These are phyloP conservation scores for Saraca asoca DNA, from an alignment of 331 rosid genomes.

Conservation along the genomic window DNA sequence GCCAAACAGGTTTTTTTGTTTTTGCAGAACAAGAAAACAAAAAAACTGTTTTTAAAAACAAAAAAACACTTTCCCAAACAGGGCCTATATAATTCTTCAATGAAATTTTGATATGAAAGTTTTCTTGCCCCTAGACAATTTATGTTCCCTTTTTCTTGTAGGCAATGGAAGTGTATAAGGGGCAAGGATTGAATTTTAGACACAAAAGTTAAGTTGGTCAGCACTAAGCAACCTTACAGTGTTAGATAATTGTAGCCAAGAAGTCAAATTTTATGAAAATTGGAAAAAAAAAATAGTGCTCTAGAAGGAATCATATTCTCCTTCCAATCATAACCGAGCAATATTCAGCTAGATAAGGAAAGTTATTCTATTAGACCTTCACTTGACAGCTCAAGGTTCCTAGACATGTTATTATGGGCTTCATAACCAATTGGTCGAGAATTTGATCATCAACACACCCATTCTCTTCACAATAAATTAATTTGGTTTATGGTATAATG, in stretches of 20 bases:
- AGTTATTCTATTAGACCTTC: conserved; percentile 4
- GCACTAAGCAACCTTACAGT: conserved; percentile 12
- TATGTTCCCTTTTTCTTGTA: not conserved
- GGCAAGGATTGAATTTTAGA: conserved; percentile 12
- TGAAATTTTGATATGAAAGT: not conserved
- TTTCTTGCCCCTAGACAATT: conserved; percentile 17
- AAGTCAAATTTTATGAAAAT: not conserved
- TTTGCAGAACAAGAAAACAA: no score
- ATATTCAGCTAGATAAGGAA: conserved; percentile 15
- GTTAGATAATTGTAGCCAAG: not conserved
- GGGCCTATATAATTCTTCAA: conserved; percentile 4
- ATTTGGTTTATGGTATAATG: not conserved
- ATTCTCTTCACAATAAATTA: conserved; percentile 19
- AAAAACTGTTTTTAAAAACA: no score
- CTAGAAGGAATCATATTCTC: conserved; percentile 22
- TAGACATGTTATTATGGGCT: not conserved
- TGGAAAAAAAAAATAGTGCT: not conserved
- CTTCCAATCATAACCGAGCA: conserved; percentile 12
- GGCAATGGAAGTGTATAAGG: conserved; percentile 8
- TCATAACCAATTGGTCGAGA: not conserved
- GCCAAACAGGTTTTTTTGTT: no score
- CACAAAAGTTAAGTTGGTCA: conserved; percentile 18
- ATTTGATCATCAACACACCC: not conserved
- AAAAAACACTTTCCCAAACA: no score
- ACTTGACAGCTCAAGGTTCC: conserved; percentile 23